Percentiles rank a stretch among this genome's conserved stretches.
Conservation (phyloP, 768 basidiomycete species). For the Galerina sulciceps region DNA sequence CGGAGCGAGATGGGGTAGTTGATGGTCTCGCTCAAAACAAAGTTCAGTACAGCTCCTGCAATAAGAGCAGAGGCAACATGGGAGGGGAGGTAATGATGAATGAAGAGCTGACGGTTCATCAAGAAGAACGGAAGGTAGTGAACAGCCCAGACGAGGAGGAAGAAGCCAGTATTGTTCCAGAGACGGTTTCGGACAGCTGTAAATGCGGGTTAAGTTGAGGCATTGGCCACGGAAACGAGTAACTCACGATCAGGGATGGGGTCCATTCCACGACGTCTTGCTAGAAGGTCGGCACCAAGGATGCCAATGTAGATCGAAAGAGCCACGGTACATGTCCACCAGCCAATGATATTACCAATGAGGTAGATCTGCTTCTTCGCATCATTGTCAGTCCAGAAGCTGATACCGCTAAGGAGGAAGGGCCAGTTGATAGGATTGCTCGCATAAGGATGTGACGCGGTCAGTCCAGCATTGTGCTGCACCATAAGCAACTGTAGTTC, state of each 20-base stretch:
- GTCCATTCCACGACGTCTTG: constrained; percentile 80
- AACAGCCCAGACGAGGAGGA: constrained; percentile 91
- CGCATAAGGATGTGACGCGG: constrained; percentile 97
- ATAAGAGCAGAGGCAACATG: constrained; percentile 92
- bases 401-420: constrained; percentile 94
- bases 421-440: constrained; percentile 98
- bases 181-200: constrained; percentile 90
- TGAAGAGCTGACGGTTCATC: constrained; percentile 95
- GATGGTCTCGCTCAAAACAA: constrained; percentile 86
- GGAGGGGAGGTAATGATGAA: constrained; percentile 97
- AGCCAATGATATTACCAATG: constrained; percentile 91
- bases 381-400: constrained; percentile 94
- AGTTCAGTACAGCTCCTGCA: constrained; percentile 91
- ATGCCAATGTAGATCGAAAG: constrained; percentile 90
- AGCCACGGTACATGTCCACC: constrained; percentile 92
- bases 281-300: constrained; percentile 86
- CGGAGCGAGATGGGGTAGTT: constrained; percentile 86
- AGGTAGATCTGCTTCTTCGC: constrained; percentile 93
- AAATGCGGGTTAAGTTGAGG: not conserved
- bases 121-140: constrained; percentile 98
- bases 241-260: constrained; percentile 88
- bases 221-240: not conserved
- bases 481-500: constrained; percentile 96
- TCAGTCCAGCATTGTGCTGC: constrained; percentile 98
- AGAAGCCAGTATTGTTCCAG: constrained; percentile 96